phyloP scores from a whole-genome alignment of 179 eudicot genomes.

The Corrigiola litoralis region DNA sequence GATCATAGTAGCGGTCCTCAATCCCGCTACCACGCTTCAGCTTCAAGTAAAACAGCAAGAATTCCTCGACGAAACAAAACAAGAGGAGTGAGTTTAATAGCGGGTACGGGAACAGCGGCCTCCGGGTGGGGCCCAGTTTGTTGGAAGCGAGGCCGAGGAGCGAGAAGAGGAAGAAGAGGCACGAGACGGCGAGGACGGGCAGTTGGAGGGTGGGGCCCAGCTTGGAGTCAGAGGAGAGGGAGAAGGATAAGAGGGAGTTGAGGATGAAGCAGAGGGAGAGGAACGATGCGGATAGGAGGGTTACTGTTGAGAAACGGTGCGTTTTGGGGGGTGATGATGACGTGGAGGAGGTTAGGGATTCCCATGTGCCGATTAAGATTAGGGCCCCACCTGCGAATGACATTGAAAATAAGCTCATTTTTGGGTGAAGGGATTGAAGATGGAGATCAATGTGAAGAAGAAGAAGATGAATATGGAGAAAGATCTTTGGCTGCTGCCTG shows the following conservation, averaged over 20 bases:
- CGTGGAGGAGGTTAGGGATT: constrained; percentile 50
- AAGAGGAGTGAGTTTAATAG: constrained; percentile 50
- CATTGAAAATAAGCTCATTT: constrained; percentile 66
- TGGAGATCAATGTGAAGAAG: background rate
- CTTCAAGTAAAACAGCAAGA: constrained; percentile 59
- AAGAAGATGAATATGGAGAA: background rate
- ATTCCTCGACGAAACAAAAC: constrained; percentile 76
- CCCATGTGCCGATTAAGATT: constrained; percentile 66
- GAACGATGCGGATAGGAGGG: constrained; percentile 31
- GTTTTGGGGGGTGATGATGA: background rate
- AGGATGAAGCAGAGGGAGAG: constrained; percentile 56
- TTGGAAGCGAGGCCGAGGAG: constrained; percentile 45
- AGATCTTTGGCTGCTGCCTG: no score
- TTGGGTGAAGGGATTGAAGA: background rate
- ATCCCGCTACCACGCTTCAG: constrained; percentile 64
- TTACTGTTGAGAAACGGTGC: constrained; percentile 31
- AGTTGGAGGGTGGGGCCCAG: constrained; percentile 53
- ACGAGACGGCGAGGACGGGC: constrained; percentile 54
- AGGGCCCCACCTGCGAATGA: constrained; percentile 59
- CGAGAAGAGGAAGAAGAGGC: constrained; percentile 60
- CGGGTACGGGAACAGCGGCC: constrained; percentile 36
- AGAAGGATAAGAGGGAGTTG: constrained; percentile 51
- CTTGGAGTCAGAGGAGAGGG: constrained; percentile 39
- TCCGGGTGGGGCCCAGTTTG: no score
- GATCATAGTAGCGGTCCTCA: constrained; percentile 78